phyloP scores from a whole-genome alignment of 305 asterid genomes.

The Fraxinus velutina region DNA sequence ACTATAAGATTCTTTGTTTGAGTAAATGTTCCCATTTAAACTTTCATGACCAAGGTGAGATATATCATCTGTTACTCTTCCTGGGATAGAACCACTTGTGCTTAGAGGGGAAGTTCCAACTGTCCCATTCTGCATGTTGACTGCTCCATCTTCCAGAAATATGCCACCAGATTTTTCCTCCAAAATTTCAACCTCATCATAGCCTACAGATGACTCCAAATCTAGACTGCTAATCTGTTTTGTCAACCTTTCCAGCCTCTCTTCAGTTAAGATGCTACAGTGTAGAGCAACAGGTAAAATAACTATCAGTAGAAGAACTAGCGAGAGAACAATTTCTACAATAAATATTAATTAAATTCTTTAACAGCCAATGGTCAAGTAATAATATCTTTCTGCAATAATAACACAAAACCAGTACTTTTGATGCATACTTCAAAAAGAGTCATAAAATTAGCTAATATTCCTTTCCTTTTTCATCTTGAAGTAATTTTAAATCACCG shows the following conservation, averaged over 20 bases:
- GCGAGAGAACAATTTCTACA: neutral
- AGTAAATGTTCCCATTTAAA: conserved; percentile 31
- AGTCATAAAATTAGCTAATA: neutral
- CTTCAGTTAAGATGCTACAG: conserved; percentile 82
- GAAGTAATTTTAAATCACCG: neutral
- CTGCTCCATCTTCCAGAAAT: conserved; percentile 40
- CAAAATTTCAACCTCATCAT: conserved; percentile 38
- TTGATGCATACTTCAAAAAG: neutral
- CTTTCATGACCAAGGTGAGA: conserved; percentile 42
- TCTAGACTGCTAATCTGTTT: conserved; percentile 66
- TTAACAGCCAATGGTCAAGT: conserved; percentile 10
- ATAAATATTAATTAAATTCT: conserved; percentile 6
- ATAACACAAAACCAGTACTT: neutral
- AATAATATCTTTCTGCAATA: conserved; percentile 6
- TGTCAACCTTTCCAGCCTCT: conserved; percentile 81
- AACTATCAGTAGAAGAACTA: conserved; percentile 17
- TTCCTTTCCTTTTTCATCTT: neutral
- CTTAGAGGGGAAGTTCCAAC: conserved; percentile 49
- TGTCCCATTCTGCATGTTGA: conserved; percentile 35
- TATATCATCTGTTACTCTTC: conserved; percentile 33
- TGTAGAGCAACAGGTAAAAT: conserved; percentile 18
- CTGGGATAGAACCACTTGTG: conserved; percentile 36
- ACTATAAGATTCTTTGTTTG: conserved; percentile 34
- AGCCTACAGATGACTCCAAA: conserved; percentile 48
- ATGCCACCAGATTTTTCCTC: conserved; percentile 49